Evolutionary conservation across 164 flowering plant species (phyloP).

Genomic region (Vitis labrusca): DNA sequence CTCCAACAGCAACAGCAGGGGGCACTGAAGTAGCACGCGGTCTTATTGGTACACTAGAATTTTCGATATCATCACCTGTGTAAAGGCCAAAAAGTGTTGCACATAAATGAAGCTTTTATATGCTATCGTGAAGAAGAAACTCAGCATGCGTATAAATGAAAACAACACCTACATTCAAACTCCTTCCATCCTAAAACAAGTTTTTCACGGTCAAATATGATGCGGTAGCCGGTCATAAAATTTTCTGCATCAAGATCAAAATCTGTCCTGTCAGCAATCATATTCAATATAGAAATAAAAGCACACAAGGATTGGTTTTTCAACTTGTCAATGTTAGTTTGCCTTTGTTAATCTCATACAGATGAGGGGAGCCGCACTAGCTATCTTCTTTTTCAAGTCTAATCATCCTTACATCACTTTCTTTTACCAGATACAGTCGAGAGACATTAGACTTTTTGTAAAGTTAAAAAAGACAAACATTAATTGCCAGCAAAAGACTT

Average conservation of each 20-base stretch:
- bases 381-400: too few species aligned
- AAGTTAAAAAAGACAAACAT: too few species aligned
- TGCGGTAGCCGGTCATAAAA: conserved; percentile 67
- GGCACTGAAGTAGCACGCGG: conserved; percentile 22
- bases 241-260: conserved; percentile 43
- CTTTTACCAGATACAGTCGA: too few species aligned
- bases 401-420: too few species aligned
- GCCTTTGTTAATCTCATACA: too few species aligned
- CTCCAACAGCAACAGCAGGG: conserved; percentile 44
- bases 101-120: neutral
- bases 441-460: too few species aligned
- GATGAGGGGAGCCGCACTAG: too few species aligned
- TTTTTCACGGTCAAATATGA: conserved; percentile 62
- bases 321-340: too few species aligned
- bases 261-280: conserved; percentile 2
- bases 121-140: neutral
- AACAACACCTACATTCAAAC: conserved; percentile 42
- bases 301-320: neutral
- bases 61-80: conserved; percentile 44
- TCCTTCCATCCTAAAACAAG: conserved; percentile 61
- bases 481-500: conserved; percentile 21
- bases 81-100: neutral
- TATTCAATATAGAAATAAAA: neutral
- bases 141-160: neutral
- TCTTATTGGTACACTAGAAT: conserved; percentile 12